A percentile compares a stretch with the other conserved stretches of the same genome.
These are phyloP conservation scores for Chenopodium quinoa DNA, from an alignment of 148 eudicot species.

Conservation along the genomic window DNA sequence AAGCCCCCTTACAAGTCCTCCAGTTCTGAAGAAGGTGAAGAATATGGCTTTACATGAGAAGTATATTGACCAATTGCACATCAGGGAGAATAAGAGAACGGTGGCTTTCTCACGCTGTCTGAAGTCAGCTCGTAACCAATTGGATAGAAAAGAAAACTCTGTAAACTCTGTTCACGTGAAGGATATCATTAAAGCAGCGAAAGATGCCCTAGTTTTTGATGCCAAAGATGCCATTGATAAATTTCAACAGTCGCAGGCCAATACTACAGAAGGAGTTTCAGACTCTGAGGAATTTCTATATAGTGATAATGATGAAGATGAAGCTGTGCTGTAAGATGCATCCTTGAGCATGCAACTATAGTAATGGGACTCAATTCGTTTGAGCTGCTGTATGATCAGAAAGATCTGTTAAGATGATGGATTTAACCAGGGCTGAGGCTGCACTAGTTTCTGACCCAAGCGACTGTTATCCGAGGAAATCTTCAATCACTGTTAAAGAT, in stretches of 20 bases:
- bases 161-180: constrained; percentile 28
- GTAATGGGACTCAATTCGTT: background rate
- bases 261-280: constrained; percentile 20
- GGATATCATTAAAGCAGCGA: constrained; percentile 55
- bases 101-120: constrained; percentile 35
- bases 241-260: constrained; percentile 46
- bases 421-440: constrained; percentile 50
- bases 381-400: constrained; percentile 2
- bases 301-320: constrained; percentile 41
- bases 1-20: constrained; percentile 54
- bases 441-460: constrained; percentile 61
- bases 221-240: constrained; percentile 60
- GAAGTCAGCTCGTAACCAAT: constrained; percentile 32
- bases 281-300: constrained; percentile 37
- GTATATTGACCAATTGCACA: constrained; percentile 71
- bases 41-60: constrained; percentile 81
- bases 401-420: constrained; percentile 26
- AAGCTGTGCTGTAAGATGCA: constrained; percentile 13
- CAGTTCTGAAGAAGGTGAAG: constrained; percentile 70
- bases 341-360: background rate
- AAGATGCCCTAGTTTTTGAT: constrained; percentile 60
- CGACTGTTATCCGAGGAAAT: constrained; percentile 39
- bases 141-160: constrained; percentile 25
- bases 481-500: constrained; percentile 29
- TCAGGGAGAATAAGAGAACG: constrained; percentile 71